Percentiles rank a stretch among this genome's conserved stretches.
Conservation (phyloP, 208 protist genomes). For the Trichomonas tenax region DNA sequence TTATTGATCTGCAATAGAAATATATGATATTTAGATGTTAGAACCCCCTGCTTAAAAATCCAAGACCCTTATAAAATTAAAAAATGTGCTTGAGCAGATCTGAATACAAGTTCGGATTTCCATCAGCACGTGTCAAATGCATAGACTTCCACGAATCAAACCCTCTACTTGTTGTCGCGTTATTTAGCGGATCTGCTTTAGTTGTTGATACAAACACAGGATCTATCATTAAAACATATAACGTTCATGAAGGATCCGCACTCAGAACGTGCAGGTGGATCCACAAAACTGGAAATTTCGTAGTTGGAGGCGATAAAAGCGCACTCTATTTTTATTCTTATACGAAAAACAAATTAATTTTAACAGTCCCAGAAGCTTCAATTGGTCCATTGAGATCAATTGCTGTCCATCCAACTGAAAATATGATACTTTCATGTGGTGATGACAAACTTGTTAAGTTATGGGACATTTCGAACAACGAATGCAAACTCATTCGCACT, state of each 20-base stretch:
- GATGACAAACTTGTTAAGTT: slow-evolving; percentile 93
- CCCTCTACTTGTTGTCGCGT: slow-evolving; percentile 68
- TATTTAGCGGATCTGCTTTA: slow-evolving; percentile 56
- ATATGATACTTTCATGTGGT: slow-evolving; percentile 73
- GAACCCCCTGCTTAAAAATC: too few species aligned
- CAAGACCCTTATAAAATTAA: too few species aligned
- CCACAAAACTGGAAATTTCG: slow-evolving; percentile 1
- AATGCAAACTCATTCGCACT: slow-evolving; percentile 63
- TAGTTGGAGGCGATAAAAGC: slow-evolving; percentile 40
- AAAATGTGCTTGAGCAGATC: neutral
- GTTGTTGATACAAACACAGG: slow-evolving; percentile 89
- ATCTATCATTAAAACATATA: slow-evolving; percentile 80
- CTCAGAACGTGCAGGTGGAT: neutral
- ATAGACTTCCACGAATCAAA: slow-evolving; percentile 94
- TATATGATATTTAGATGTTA: too few species aligned
- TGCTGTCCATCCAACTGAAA: slow-evolving; percentile 85
- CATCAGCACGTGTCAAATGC: slow-evolving; percentile 87
- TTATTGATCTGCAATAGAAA: too few species aligned
- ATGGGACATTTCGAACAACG: slow-evolving; percentile 90
- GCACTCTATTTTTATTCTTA: slow-evolving; percentile 88
- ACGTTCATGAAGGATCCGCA: slow-evolving; percentile 50
- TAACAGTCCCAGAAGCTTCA: slow-evolving; percentile 81
- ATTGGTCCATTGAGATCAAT: slow-evolving; percentile 57
- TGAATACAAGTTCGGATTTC: slow-evolving; percentile 30
- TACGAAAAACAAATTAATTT: slow-evolving; percentile 85